These are phyloP conservation scores for Pythium inflatum DNA, from an alignment of 352 stramenopile species.

Conservation along the genomic window DNA sequence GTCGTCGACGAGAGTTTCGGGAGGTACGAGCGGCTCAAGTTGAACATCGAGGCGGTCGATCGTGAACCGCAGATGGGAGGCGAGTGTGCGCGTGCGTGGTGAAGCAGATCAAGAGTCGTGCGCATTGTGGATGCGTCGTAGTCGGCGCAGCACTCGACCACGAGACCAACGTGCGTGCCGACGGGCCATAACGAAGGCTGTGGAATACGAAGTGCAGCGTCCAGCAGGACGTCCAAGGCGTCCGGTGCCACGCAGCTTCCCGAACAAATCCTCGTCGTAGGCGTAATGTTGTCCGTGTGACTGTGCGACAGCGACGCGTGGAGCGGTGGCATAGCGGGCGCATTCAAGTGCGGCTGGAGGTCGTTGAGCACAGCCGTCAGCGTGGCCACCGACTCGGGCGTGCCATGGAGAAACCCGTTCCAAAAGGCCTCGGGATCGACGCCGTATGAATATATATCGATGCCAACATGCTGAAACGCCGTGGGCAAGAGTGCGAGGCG, in stretches of 20 bases:
- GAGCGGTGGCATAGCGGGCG: not conserved
- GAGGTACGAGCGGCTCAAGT: not conserved
- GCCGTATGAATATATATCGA: no score
- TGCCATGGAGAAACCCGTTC: conserved; percentile 1
- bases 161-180: not conserved
- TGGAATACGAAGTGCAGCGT: not conserved
- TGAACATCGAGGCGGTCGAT: conserved; percentile 9
- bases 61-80: not conserved
- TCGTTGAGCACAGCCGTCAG: not conserved
- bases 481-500: no score
- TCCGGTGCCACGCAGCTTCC: not conserved
- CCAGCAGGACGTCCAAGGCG: not conserved
- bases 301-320: not conserved
- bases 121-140: not conserved
- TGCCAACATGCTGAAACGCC: no score
- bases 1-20: no score
- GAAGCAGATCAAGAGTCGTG: conserved; percentile 1
- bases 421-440: no score
- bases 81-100: not conserved
- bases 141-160: not conserved
- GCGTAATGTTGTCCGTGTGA: not conserved
- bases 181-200: not conserved
- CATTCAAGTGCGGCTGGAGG: not conserved
- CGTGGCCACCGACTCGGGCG: not conserved
- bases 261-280: not conserved